Evolutionary conservation across 768 basidiomycete species (phyloP).

Genomic region (Rhodocollybia butyracea): DNA sequence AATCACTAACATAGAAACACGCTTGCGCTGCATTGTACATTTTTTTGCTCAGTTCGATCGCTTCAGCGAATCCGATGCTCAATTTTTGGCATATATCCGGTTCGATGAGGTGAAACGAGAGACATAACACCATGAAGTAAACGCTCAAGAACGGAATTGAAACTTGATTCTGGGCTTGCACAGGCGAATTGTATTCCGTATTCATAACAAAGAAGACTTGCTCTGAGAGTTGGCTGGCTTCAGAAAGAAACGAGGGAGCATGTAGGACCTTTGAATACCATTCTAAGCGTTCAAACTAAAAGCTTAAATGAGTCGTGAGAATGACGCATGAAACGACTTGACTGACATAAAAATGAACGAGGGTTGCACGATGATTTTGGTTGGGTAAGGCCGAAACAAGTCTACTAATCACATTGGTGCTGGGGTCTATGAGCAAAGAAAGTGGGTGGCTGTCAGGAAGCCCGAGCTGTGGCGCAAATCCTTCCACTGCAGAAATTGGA

Average conservation of each 20-base stretch:
- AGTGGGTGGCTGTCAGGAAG: constrained; percentile 19
- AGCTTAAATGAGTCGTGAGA: background rate
- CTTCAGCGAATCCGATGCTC: constrained; percentile 12
- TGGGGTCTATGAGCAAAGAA: constrained; percentile 18
- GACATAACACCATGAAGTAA: constrained; percentile 21
- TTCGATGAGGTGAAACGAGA: constrained; percentile 22
- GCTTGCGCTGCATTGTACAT: constrained; percentile 25
- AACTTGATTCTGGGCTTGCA: constrained; percentile 2
- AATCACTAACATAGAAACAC: constrained; percentile 22
- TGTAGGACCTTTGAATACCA: constrained; percentile 23
- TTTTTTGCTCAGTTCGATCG: constrained; percentile 16
- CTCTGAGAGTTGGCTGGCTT: constrained; percentile 4
- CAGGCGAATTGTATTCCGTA: background rate
- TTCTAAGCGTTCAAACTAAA: constrained; percentile 16
- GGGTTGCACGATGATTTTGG: constrained; percentile 10
- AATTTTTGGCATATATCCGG: constrained; percentile 15
- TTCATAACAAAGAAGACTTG: constrained; percentile 1
- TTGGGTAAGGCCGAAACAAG: constrained; percentile 16
- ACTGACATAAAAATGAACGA: constrained; percentile 21
- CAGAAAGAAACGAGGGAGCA: constrained; percentile 19
- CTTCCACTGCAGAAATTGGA: background rate
- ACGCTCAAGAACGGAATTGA: constrained; percentile 18
- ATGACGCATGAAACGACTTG: background rate
- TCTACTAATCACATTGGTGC: constrained; percentile 15
- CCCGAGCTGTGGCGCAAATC: background rate